Conservation (phyloP, 805 yeast species). For the Wickerhamiella domercqiae region DNA sequence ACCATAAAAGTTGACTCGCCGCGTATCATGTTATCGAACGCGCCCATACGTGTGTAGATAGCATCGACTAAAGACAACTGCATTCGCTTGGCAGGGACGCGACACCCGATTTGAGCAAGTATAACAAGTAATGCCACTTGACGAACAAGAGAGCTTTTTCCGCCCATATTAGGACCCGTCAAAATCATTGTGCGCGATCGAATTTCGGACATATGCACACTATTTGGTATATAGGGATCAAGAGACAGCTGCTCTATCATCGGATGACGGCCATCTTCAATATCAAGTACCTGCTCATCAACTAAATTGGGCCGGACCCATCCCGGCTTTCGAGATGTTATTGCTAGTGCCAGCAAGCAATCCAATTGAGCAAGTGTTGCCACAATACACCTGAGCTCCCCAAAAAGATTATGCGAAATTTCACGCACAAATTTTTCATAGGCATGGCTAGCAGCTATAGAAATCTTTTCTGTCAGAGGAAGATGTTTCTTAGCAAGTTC, state of each 20-base stretch:
- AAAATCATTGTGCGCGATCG: slow-evolving; percentile 43
- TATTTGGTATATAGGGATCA: slow-evolving; percentile 47
- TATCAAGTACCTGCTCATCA: slow-evolving; percentile 31
- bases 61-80: slow-evolving; percentile 52
- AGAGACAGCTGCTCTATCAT: slow-evolving; percentile 37
- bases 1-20: slow-evolving; percentile 78
- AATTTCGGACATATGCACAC: slow-evolving; percentile 34
- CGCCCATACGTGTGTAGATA: slow-evolving; percentile 51
- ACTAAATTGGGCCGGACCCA: slow-evolving; percentile 39
- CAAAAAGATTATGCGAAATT: slow-evolving; percentile 27
- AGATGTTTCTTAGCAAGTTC: slow-evolving; percentile 39
- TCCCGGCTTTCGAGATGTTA: slow-evolving; percentile 35
- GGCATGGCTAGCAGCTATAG: slow-evolving; percentile 32
- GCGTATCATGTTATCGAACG: slow-evolving; percentile 55
- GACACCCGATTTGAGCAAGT: slow-evolving; percentile 67
- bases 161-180: slow-evolving; percentile 86
- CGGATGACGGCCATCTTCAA: slow-evolving; percentile 51
- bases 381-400: slow-evolving; percentile 30
- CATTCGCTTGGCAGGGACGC: slow-evolving; percentile 51
- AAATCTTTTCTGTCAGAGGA: slow-evolving; percentile 43
- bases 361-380: slow-evolving; percentile 42
- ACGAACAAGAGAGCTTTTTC: slow-evolving; percentile 62
- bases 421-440: slow-evolving; percentile 28
- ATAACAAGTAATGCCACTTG: slow-evolving; percentile 56
- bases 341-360: slow-evolving; percentile 50